Percentiles rank a stretch among this genome's conserved stretches.
phyloP scores from a whole-genome alignment of 2,329 filamentous ascomycete genomes.

The Orbilia brochopaga region DNA sequence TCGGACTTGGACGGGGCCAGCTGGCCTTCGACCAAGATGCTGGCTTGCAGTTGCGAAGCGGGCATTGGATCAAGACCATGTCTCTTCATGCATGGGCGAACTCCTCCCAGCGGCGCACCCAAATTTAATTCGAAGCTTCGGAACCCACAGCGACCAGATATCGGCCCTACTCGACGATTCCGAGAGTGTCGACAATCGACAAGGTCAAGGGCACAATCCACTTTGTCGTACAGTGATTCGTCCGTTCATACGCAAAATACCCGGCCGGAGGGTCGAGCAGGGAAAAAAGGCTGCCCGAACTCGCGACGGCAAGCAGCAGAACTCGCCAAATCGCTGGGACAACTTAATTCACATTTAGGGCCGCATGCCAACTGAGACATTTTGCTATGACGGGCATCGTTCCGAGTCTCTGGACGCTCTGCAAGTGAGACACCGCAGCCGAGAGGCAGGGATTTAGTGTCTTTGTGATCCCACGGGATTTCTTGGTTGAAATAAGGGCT shows the following conservation, averaged over 20 bases:
- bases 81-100: not conserved
- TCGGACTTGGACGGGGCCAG: not conserved
- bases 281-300: constrained; percentile 39
- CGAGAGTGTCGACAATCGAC: not conserved
- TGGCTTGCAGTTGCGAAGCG: too few relatives aligned
- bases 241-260: not conserved
- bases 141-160: constrained; percentile 17
- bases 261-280: constrained; percentile 31
- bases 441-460: constrained; percentile 35
- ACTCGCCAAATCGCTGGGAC: constrained; percentile 38
- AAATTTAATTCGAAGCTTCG: constrained; percentile 4
- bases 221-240: constrained; percentile 1
- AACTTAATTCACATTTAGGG: constrained; percentile 30
- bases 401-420: constrained; percentile 41
- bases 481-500: constrained; percentile 12
- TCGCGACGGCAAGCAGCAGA: constrained; percentile 41
- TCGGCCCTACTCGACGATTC: not conserved
- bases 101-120: constrained; percentile 7
- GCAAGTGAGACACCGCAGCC: constrained; percentile 47
- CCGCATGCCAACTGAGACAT: constrained; percentile 26
- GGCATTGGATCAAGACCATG: not conserved
- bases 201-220: constrained; percentile 5
- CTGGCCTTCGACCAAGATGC: not conserved
- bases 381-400: constrained; percentile 43
- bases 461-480: constrained; percentile 49